These are phyloP conservation scores for Ambrosia hybrid DNA, from an alignment of 140 eudicot genomes.

Conservation along the genomic window DNA sequence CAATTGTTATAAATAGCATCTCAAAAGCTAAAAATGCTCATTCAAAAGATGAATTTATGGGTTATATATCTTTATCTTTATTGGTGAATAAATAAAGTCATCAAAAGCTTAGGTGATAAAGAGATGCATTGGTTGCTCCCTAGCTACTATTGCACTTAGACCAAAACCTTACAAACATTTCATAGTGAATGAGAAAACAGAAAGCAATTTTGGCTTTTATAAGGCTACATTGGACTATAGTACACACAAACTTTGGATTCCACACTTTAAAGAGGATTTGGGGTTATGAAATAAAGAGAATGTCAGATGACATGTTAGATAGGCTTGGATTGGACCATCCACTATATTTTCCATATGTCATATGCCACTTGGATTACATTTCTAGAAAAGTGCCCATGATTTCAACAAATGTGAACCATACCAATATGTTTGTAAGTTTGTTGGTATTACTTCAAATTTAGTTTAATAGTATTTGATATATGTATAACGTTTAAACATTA, in stretches of 20 bases:
- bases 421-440: neutral
- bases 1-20: slow-evolving; percentile 23
- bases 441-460: slow-evolving; percentile 4
- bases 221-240: slow-evolving; percentile 25
- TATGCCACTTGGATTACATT: slow-evolving; percentile 39
- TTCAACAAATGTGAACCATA: slow-evolving; percentile 18
- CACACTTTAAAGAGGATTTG: slow-evolving; percentile 40
- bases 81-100: slow-evolving; percentile 39
- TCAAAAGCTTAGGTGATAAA: slow-evolving; percentile 32
- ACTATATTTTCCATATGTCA: slow-evolving; percentile 28
- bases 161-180: slow-evolving; percentile 38
- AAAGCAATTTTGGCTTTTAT: slow-evolving; percentile 54
- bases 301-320: slow-evolving; percentile 47
- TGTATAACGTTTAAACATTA: neutral
- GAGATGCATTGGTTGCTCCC: slow-evolving; percentile 44
- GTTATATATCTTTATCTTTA: slow-evolving; percentile 37
- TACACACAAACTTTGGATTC: slow-evolving; percentile 44
- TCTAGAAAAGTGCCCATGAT: slow-evolving; percentile 24
- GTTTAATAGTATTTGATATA: neutral
- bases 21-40: slow-evolving; percentile 30
- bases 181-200: slow-evolving; percentile 38
- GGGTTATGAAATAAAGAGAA: slow-evolving; percentile 42
- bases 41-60: slow-evolving; percentile 38
- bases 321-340: slow-evolving; percentile 33
- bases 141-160: slow-evolving; percentile 19